Conservation (phyloP, 1,284 basidiomycete species). For the Spongiforma sp. region DNA sequence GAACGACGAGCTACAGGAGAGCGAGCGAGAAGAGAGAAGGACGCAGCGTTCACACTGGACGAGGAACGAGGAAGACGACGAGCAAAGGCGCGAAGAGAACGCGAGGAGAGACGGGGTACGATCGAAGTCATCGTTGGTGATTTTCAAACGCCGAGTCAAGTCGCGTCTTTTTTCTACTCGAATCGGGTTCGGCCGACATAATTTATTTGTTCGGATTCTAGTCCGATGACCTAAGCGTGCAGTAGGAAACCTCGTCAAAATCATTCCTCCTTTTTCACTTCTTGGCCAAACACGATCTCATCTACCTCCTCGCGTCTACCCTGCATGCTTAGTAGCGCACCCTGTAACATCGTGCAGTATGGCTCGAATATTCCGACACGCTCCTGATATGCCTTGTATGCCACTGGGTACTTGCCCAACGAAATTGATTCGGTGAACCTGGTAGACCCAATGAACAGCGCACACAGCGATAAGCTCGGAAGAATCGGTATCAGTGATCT, state of each 20-base stretch:
- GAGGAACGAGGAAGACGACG: slow-evolving; percentile 23
- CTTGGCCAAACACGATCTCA: slow-evolving; percentile 47
- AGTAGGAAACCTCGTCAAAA: no score
- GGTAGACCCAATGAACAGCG: slow-evolving; percentile 78
- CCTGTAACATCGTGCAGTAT: slow-evolving; percentile 52
- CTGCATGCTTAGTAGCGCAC: slow-evolving; percentile 39
- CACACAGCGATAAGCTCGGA: slow-evolving; percentile 63
- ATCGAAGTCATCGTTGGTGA: slow-evolving; percentile 23
- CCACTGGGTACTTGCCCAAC: slow-evolving; percentile 72
- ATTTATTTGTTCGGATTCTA: no score
- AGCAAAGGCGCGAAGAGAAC: slow-evolving; percentile 26
- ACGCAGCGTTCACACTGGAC: slow-evolving; percentile 52
- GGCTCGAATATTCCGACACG: slow-evolving; percentile 87
- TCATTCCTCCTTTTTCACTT: slow-evolving; percentile 21
- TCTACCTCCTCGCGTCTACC: slow-evolving; percentile 46
- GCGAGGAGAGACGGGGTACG: slow-evolving; percentile 30
- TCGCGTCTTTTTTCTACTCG: slow-evolving; percentile 14
- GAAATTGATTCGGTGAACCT: slow-evolving; percentile 84
- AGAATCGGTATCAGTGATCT: slow-evolving; percentile 47
- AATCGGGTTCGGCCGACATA: slow-evolving; percentile 14
- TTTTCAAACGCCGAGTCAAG: neutral
- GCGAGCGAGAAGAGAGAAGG: slow-evolving; percentile 77
- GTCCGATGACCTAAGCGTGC: no score
- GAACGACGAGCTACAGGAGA: slow-evolving; percentile 47
- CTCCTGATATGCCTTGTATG: slow-evolving; percentile 74